These are phyloP conservation scores for Exserohilum rostratum DNA, from an alignment of 2,329 filamentous ascomycete genomes.

Conservation along the genomic window DNA sequence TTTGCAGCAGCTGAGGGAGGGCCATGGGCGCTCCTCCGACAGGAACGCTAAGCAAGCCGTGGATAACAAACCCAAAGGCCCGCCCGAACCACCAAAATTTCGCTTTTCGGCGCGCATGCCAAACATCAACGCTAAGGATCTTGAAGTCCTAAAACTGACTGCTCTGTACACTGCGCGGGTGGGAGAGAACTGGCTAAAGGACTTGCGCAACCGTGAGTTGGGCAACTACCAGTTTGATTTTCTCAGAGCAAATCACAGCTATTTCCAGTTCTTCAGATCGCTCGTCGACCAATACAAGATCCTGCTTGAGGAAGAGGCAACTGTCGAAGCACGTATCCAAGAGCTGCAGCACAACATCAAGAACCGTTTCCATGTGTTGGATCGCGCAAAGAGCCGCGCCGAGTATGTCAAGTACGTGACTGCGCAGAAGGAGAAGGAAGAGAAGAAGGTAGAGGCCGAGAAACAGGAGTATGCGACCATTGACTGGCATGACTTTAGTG, in stretches of 20 bases:
- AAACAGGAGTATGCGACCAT: slow-evolving; percentile 80
- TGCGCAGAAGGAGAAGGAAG: slow-evolving; percentile 83
- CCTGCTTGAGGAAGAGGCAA: slow-evolving; percentile 73
- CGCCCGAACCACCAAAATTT: slow-evolving; percentile 83
- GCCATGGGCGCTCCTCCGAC: slow-evolving; percentile 67
- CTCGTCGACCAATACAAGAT: slow-evolving; percentile 93
- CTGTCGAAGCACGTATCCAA: slow-evolving; percentile 73
- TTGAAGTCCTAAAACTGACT: slow-evolving; percentile 75
- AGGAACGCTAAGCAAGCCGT: slow-evolving; percentile 29
- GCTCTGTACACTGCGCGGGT: slow-evolving; percentile 93
- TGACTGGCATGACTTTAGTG: slow-evolving; percentile 97
- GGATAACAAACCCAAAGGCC: slow-evolving; percentile 75
- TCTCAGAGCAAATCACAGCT: slow-evolving; percentile 89
- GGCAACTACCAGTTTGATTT: slow-evolving; percentile 97
- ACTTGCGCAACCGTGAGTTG: slow-evolving; percentile 84
- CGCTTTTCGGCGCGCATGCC: slow-evolving; percentile 96
- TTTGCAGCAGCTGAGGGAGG: slow-evolving; percentile 81
- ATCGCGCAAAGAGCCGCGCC: slow-evolving; percentile 81
- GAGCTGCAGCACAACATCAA: slow-evolving; percentile 76
- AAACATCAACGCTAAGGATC: slow-evolving; percentile 92
- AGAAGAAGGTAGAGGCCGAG: slow-evolving; percentile 85
- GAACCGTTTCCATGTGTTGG: slow-evolving; percentile 80
- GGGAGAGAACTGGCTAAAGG: slow-evolving; percentile 88
- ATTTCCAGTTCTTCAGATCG: slow-evolving; percentile 93
- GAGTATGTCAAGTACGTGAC: slow-evolving; percentile 88